Evolutionary conservation across 2,329 filamentous ascomycete genomes (phyloP).

Genomic region (Pseudogymnoascus sp.): DNA sequence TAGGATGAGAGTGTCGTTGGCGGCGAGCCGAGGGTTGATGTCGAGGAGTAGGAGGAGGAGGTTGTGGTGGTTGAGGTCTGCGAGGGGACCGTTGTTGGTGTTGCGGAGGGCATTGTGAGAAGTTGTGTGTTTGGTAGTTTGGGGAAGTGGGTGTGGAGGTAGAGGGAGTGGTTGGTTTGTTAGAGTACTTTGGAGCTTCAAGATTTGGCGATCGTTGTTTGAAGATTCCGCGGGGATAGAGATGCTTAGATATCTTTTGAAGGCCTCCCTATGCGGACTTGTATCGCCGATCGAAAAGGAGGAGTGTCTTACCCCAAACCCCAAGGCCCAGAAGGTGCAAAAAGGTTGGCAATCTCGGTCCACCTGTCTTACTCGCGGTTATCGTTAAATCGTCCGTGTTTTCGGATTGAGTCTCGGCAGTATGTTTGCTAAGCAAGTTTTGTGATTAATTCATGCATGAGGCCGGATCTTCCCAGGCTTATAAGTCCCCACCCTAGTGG

Average conservation of each 20-base stretch:
- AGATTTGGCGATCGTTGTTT: not conserved
- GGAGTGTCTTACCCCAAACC: not conserved
- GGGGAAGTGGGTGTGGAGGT: not conserved
- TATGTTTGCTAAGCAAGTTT: not conserved
- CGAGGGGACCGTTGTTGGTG: not conserved
- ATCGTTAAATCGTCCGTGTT: not conserved
- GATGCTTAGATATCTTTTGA: not conserved
- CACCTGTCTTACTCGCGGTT: not conserved
- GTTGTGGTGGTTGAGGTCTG: not conserved
- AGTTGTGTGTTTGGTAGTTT: not conserved
- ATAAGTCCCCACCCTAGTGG: not conserved
- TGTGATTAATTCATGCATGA: not conserved
- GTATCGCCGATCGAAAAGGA: not conserved
- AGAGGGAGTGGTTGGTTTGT: not conserved
- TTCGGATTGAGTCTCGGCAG: not conserved
- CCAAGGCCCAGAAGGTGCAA: not conserved
- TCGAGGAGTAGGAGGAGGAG: not conserved
- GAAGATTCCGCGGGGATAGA: not conserved
- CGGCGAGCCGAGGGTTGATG: not conserved
- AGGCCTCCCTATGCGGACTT: not conserved
- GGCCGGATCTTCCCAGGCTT: not conserved
- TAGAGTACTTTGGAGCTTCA: not conserved
- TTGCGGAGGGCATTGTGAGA: not conserved
- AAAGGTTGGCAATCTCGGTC: not conserved
- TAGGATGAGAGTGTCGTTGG: not conserved